Evolutionary conservation across 441 rosid species (phyloP).

Genomic region (Hura crepitans): DNA sequence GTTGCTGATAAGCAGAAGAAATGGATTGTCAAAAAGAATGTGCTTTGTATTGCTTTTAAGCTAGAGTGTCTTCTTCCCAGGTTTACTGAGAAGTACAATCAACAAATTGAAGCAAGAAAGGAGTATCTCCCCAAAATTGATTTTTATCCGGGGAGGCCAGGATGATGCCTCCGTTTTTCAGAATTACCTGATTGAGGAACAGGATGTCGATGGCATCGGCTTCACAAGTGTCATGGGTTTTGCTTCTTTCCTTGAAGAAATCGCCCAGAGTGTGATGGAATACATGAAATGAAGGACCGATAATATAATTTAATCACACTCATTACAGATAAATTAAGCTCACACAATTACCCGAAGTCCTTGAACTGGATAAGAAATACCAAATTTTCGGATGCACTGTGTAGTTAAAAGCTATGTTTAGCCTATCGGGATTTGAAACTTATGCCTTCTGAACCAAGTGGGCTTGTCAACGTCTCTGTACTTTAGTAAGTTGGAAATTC

Average conservation of each 20-base stretch:
- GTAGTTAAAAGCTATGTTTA: background rate
- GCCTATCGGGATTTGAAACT: background rate
- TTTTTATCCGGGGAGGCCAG: constrained; percentile 76
- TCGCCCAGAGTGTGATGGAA: constrained; percentile 68
- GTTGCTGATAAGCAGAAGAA: background rate
- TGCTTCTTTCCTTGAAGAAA: constrained; percentile 85
- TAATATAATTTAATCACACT: background rate
- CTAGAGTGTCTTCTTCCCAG: constrained; percentile 33
- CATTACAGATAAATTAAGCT: background rate
- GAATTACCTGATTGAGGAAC: constrained; percentile 92
- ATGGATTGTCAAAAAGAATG: background rate
- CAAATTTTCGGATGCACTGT: too few species aligned
- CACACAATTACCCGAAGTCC: constrained; percentile 1
- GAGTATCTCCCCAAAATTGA: constrained; percentile 74
- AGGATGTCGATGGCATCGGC: constrained; percentile 83
- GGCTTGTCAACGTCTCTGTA: background rate
- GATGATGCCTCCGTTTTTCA: constrained; percentile 81
- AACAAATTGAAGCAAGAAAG: constrained; percentile 87
- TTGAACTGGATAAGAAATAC: background rate
- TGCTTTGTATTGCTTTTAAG: constrained; percentile 2
- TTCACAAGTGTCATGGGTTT: constrained; percentile 87
- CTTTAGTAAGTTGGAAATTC: too few species aligned
- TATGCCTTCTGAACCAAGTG: background rate
- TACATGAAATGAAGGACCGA: constrained; percentile 58
- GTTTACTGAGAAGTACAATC: constrained; percentile 67